Evolutionary conservation across 768 basidiomycete species (phyloP).

Genomic region (Coprinopsis strossmayeri): DNA sequence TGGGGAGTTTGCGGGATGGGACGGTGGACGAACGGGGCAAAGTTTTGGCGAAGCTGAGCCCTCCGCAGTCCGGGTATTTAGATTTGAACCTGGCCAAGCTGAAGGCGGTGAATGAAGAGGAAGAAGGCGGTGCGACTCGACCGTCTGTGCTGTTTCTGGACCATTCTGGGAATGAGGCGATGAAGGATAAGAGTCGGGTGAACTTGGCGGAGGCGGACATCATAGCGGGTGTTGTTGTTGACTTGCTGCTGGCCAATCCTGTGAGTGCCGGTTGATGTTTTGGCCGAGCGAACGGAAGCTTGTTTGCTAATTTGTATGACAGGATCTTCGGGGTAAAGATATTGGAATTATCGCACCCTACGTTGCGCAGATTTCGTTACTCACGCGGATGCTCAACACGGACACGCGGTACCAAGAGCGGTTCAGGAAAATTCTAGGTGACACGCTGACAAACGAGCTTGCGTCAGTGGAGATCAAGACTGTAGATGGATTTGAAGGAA

Average conservation of each 20-base stretch:
- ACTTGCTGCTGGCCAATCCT: slow-evolving; percentile 69
- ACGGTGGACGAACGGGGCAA: slow-evolving; percentile 54
- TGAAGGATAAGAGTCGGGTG: slow-evolving; percentile 63
- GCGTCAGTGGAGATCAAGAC: slow-evolving; percentile 78
- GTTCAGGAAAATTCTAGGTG: slow-evolving; percentile 57
- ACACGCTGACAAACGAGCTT: slow-evolving; percentile 59
- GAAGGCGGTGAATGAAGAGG: slow-evolving; percentile 19
- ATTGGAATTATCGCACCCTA: slow-evolving; percentile 95
- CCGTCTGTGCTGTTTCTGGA: slow-evolving; percentile 78
- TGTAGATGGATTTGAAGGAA: slow-evolving; percentile 91
- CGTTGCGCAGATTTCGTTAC: slow-evolving; percentile 73
- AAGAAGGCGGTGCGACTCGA: slow-evolving; percentile 18
- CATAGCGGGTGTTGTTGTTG: slow-evolving; percentile 75
- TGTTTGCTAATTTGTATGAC: not conserved
- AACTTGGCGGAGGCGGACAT: slow-evolving; percentile 77
- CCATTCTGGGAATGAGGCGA: slow-evolving; percentile 64
- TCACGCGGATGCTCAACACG: slow-evolving; percentile 58
- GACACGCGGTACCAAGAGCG: slow-evolving; percentile 46
- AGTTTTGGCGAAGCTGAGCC: slow-evolving; percentile 43
- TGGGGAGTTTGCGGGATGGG: slow-evolving; percentile 62
- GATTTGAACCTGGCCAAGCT: not conserved
- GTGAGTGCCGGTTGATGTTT: slow-evolving; percentile 32
- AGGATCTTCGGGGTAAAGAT: slow-evolving; percentile 63
- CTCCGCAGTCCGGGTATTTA: slow-evolving; percentile 34
- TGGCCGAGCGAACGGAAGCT: too few species aligned